Evolutionary conservation across 257 asterid genomes (phyloP), one percentile per base, ranked within the genome.

Genomic region (Jacaranda mimosifolia): DNA sequence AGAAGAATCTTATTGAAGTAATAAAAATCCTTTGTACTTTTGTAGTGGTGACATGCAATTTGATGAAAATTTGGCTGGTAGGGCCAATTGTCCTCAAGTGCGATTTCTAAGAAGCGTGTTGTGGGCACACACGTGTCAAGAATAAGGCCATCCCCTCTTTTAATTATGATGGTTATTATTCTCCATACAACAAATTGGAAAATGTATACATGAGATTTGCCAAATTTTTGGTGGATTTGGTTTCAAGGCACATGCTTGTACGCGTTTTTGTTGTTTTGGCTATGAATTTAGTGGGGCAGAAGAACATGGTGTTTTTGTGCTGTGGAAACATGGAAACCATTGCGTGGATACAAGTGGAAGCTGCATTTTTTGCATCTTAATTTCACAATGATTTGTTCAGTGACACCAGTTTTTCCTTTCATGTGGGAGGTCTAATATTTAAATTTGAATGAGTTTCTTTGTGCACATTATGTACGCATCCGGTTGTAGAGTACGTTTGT

Each of bases 151-250:
- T 57, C 14, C 52, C 4, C 15, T 5, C 7, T 9, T 32, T 67
- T 0, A 6, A 15, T 2, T 18, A 26, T 39, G 45, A 63, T 38
- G 14, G n/a, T 4, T 4, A 42, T 42, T 42, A 26, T 26, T 26
- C 32, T 26, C 32, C 32, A 26, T 2, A 19, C 36, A 53, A 19
- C 59, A 53, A 53, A 1, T 4, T 7, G 21, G 59, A 6, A 19
- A 46, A 48, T 18, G n/a, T 12, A 35, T 21, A 32, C 13, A 57
- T 42, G 43, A 36, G 68, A 39, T 49, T 70, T 51, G 77, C 82
- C 77, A 69, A 78, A 62, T 62, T 77, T 70, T 77, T 60, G 72
- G 77, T 77, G 58, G 9, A 19, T 70, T 77, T 40, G 68, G 74
- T 14, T 7, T 48, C 52, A 19, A 38, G 7, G 52, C 73, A 64